Base-by-base conservation (phyloP, 164 flowering plant species). In the Dillenia turbinata region DNA sequence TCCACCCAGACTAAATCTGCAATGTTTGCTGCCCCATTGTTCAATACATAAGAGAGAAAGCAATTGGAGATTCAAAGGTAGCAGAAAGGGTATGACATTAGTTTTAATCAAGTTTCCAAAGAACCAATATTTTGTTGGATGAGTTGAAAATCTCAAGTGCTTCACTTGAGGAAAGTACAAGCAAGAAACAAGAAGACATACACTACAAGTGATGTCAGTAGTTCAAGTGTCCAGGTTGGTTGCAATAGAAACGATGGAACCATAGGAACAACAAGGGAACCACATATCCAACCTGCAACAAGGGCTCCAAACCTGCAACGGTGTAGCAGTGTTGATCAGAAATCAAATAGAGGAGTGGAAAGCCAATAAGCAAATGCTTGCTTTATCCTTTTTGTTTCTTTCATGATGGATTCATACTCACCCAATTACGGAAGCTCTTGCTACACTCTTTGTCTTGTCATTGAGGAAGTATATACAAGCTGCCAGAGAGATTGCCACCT, bases 381-480 rank as follows among this genome's bases (percentile, higher is more conserved):
- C n/a, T 48, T 46, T 24, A 22, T 55, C 26, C 49, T n/a, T 55
- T 22, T 12, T 22, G 8, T 40, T 12, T 54, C 10, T 5, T 15
- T 58, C 59, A 61, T 19, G 40, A 33, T 33, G 7, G 7, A 6
- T 33, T 33, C 40, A 56, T 63, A 66, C 85, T 75, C 66, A 90
- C 98, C 97, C 97, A 13, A 88, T 67, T 60, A 85, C 65, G 49
- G 68, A 75, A 54, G 98, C 87, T 75, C 91, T 81, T 26, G 77
- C 86, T 73, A 90, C 48, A 76, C 87, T 93, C 78, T 93, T 85
- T 62, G 86, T 85, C 78, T 90, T 93, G 71, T 90, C 96, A 62
- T 93, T 87, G 19, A 93, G 86, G 79, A 93, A 93, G 86, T 87
- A 93, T 61, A 93, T 81, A 85, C 94, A 93, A 63, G 97, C 89